A percentile compares a stretch with the other conserved stretches of the same genome.
Evolutionary conservation across 1,284 basidiomycete genomes (phyloP).

Genomic region (Cystobasidiaceae sp.): DNA sequence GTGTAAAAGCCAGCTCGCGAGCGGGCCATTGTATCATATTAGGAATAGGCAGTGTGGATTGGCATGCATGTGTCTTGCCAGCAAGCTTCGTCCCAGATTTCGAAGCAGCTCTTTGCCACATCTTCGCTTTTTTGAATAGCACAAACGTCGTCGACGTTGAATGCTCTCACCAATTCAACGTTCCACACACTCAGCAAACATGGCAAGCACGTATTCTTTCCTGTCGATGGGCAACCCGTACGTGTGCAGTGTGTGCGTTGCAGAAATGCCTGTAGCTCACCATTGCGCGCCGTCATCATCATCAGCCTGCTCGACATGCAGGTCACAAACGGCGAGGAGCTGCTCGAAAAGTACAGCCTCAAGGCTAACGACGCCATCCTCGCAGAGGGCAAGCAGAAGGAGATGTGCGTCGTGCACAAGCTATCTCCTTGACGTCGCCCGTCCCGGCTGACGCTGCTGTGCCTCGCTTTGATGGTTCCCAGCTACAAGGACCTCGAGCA

Average conservation of each 20-base stretch:
- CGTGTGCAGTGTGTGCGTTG: too few relatives aligned
- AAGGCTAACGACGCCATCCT: constrained; percentile 96
- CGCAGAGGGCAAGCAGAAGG: constrained; percentile 78
- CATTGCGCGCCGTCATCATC: too few relatives aligned
- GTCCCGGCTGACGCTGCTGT: background rate
- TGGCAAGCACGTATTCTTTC: constrained; percentile 32
- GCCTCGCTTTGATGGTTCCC: background rate
- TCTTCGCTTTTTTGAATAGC: too few relatives aligned
- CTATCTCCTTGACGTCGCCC: background rate
- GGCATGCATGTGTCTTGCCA: too few relatives aligned
- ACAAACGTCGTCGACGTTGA: too few relatives aligned
- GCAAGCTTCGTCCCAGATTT: too few relatives aligned
- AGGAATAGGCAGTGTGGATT: too few relatives aligned
- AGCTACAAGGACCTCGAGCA: constrained; percentile 85
- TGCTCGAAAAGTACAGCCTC: constrained; percentile 85
- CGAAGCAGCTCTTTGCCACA: too few relatives aligned
- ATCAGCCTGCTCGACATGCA: constrained; percentile 48
- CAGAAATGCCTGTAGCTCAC: background rate
- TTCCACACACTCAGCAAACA: background rate
- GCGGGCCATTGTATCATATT: constrained; percentile 2
- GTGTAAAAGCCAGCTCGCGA: background rate
- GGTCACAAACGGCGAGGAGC: constrained; percentile 59
- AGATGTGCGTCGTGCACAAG: constrained; percentile 57
- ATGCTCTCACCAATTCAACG: too few relatives aligned
- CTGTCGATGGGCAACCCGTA: constrained; percentile 45